These are phyloP conservation scores for Phlebiopsis gigantea DNA, from an alignment of 768 basidiomycete genomes.

Conservation along the genomic window DNA sequence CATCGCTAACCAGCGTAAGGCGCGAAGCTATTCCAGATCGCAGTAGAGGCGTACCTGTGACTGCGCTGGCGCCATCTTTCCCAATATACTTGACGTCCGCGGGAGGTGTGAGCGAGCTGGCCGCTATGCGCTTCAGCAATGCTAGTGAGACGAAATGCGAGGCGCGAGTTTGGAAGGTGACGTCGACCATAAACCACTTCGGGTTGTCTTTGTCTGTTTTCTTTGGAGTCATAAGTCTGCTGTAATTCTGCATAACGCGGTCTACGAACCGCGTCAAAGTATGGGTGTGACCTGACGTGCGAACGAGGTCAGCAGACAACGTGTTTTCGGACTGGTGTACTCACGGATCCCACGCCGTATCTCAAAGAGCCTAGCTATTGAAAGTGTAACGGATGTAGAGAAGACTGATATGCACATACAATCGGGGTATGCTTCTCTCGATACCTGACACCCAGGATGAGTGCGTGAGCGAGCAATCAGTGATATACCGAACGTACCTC, in stretches of 20 bases:
- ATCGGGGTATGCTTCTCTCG: conserved; percentile 86
- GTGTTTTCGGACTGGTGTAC: conserved; percentile 22
- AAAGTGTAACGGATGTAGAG: conserved; percentile 7
- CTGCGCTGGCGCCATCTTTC: conserved; percentile 50
- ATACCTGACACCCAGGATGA: conserved; percentile 41
- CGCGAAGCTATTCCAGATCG: not conserved
- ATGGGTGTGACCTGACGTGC: conserved; percentile 60
- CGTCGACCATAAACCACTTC: conserved; percentile 92
- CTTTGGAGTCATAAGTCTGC: conserved; percentile 30
- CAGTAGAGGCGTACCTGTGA: conserved; percentile 46
- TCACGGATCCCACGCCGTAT: conserved; percentile 87
- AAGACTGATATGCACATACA: conserved; percentile 41
- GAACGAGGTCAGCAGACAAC: conserved; percentile 9
- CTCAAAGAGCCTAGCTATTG: conserved; percentile 33
- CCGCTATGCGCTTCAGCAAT: conserved; percentile 63
- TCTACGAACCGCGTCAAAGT: conserved; percentile 61
- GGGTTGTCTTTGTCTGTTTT: conserved; percentile 75
- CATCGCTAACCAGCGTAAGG: conserved; percentile 47
- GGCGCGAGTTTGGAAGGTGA: conserved; percentile 61
- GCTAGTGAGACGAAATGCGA: conserved; percentile 73
- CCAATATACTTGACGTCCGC: conserved; percentile 64
- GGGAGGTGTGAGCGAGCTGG: conserved; percentile 34
- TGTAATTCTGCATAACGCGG: not conserved
- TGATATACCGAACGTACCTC: conserved; percentile 42
- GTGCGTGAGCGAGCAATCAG: not conserved